phyloP scores from a whole-genome alignment of 345 rosid genomes.

The Kernera saxatilis region DNA sequence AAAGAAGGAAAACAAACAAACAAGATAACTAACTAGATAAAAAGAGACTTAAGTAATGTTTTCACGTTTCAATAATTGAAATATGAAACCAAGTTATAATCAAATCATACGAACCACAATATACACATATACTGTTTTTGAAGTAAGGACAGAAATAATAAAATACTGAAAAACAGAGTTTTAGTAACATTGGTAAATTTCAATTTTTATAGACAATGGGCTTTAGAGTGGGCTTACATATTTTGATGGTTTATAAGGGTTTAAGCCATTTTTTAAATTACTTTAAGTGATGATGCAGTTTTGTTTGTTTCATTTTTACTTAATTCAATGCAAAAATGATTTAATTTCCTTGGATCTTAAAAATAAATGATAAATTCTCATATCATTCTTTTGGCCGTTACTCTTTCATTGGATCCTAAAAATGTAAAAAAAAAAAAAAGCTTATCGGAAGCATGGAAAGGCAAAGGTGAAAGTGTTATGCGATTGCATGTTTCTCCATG shows the following conservation, averaged over 20 bases:
- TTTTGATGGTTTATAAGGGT: background rate
- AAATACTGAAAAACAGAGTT: background rate
- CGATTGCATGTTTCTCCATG: constrained; percentile 8
- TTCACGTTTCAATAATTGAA: no score
- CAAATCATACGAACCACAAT: no score
- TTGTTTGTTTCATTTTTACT: background rate
- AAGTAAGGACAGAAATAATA: background rate
- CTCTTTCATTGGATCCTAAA: constrained; percentile 11
- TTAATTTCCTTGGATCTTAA: no score
- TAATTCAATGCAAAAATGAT: background rate
- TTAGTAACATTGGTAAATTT: background rate
- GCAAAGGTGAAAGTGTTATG: constrained; percentile 18
- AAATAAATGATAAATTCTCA: background rate
- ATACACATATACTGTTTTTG: background rate
- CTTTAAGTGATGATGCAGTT: background rate
- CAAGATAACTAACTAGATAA: background rate
- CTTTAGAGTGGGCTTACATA: background rate
- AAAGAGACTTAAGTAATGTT: no score
- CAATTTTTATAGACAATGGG: no score
- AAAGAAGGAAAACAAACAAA: constrained; percentile 3
- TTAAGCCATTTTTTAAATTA: background rate
- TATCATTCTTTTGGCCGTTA: background rate
- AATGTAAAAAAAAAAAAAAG: background rate
- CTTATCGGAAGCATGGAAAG: constrained; percentile 23
- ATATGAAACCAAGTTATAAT: no score